Evolutionary conservation across 2,329 filamentous ascomycete genomes (phyloP).

Genomic region (Fusarium ramigenum): DNA sequence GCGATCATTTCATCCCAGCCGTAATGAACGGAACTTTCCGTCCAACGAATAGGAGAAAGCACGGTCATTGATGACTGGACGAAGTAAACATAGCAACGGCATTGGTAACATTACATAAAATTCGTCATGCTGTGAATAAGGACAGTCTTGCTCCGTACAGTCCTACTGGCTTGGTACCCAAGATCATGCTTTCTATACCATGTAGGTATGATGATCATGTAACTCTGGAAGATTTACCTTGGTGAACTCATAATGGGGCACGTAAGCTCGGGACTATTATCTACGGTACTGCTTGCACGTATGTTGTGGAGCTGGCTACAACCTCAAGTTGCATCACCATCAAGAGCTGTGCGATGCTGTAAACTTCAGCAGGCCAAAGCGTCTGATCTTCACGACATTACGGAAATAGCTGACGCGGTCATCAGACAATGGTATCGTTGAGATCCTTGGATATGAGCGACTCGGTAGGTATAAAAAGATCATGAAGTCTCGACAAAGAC

Average conservation of each 20-base stretch:
- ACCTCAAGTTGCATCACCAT: not conserved
- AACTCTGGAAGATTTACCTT: not conserved
- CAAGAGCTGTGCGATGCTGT: fast-evolving
- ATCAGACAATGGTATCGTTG: not conserved
- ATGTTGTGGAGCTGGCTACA: not conserved
- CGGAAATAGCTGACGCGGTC: not conserved
- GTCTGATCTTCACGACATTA: not conserved
- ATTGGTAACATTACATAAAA: not conserved
- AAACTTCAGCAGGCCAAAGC: not conserved
- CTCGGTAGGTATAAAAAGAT: not conserved
- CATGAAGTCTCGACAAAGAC: not conserved
- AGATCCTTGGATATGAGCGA: not conserved
- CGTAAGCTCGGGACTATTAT: not conserved
- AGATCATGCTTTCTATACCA: not conserved
- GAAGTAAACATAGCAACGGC: not conserved
- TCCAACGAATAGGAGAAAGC: not conserved
- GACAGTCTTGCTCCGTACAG: no score
- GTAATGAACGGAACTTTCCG: not conserved
- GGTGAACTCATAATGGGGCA: not conserved
- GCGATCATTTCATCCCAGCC: not conserved
- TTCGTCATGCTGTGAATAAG: not conserved
- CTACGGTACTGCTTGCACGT: not conserved
- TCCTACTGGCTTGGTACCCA: not conserved
- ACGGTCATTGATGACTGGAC: not conserved
- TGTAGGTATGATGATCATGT: not conserved